These are phyloP conservation scores for Neocucurbitaria cava DNA, from an alignment of 2,329 filamentous ascomycete genomes.

Conservation along the genomic window DNA sequence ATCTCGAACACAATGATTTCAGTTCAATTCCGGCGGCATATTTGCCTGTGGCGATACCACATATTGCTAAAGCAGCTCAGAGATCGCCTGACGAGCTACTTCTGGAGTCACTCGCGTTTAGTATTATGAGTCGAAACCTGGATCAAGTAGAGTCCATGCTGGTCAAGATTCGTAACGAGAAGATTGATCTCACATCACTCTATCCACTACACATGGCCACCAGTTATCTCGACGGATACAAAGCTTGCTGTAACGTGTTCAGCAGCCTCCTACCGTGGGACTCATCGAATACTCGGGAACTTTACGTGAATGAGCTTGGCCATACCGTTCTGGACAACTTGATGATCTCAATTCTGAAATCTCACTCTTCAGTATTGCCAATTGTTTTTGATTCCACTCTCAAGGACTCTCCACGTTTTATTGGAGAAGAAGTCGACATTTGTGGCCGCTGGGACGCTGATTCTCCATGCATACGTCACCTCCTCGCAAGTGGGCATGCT, in stretches of 20 bases:
- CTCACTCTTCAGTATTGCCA: conserved; percentile 42
- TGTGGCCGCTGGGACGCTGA: conserved; percentile 56
- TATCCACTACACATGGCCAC: conserved; percentile 49
- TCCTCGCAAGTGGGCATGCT: conserved; percentile 33
- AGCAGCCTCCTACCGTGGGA: neutral
- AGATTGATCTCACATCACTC: conserved; percentile 11
- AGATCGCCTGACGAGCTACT: conserved; percentile 22
- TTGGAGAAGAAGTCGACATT: conserved; percentile 52
- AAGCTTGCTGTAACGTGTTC: conserved; percentile 42
- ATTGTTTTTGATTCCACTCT: conserved; percentile 37
- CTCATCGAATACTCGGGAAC: neutral
- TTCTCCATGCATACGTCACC: conserved; percentile 42
- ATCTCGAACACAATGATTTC: conserved; percentile 27
- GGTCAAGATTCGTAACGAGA: neutral
- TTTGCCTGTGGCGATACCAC: conserved; percentile 19
- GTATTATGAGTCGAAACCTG: conserved; percentile 26
- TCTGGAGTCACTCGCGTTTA: conserved; percentile 21
- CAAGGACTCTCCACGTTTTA: conserved; percentile 31
- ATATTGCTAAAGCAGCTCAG: conserved; percentile 19
- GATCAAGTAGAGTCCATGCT: neutral
- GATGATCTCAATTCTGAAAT: conserved; percentile 48
- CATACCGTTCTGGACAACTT: conserved; percentile 52
- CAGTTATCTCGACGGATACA: conserved; percentile 47
- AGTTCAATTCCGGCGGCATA: conserved; percentile 24
- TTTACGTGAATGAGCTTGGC: conserved; percentile 35